Base-by-base conservation (phyloP, 2,329 filamentous ascomycete genomes). In the Cladophialophora chaetospira region DNA sequence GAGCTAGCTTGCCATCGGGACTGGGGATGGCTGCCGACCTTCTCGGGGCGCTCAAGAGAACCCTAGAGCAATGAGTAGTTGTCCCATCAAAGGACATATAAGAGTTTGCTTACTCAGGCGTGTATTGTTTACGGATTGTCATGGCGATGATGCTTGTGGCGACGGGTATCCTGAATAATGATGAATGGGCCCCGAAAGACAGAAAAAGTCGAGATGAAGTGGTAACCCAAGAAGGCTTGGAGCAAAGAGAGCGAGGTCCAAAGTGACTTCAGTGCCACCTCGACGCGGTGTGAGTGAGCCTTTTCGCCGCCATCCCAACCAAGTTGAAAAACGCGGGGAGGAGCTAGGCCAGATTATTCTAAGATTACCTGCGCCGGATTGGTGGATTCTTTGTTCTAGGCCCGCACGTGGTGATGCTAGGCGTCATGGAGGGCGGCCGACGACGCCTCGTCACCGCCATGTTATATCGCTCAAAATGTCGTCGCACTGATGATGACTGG, bases 31-130 rank as follows among this genome's bases (percentile, higher is more conserved):
- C 76, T 36, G 73, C 67, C 29, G 75, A 77, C 59, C 77, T 70
- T 58, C 77, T 70, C 28, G 77, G 77, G 52, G 77, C 75, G 62
- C 72, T 73, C 54, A 79, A 69, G 33, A 79, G 71, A 44, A 77
- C 73, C 69, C 76, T 77, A 28, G 11, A 23, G 44, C 10, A 15
- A 28, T 58, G 42, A 57, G 44, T 40, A 28, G 26, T 26, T 28
- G 13, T 15, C 36, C 47, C 35, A 8, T 50, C n/a, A 26, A n/a
- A 45, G 15, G 46, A 49, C 3, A 13, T 31, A 29, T 21, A 45
- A 40, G 19, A 13, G 8, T 6, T 50, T 21, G 48, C 60, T 60
- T 62, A 62, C 60, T 62, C 60, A 28, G 60, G 60, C 3, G 57
- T 60, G 47, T 60, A 62, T 21, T 53, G 49, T 36, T 59, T 59